Evolutionary conservation across 2,329 filamentous ascomycete species (phyloP), one percentile per base, ranked within the genome.

Genomic region (Penicillium sp.): DNA sequence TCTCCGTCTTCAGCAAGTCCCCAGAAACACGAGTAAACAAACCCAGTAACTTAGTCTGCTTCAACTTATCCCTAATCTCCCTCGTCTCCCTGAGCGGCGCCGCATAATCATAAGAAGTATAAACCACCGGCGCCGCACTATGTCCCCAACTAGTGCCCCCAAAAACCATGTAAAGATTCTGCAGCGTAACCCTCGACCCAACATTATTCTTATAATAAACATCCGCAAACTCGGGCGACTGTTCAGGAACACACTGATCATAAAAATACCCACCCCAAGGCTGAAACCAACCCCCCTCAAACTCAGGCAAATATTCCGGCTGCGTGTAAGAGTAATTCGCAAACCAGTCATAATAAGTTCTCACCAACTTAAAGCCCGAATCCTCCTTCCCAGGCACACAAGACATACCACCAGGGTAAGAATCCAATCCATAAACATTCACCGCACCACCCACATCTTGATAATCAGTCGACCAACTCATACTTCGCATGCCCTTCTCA

Each of bases 111-210:
- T 79, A 78, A 0, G 63, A 69, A 7, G 72, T 76, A 54, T 82
- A 83, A 0, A 84, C 81, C 19, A 80, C 77, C 0, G 78, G 78
- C 3, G 77, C 75, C 36, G 75, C 78, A 42, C 73, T 76, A 48
- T 83, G 78, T 7, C 79, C 81, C 81, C 81, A 84, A 56, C 81
- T 83, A 0, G 81, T 83, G 1, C 81, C 81, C n/a, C 81, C 81
- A 60, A 74, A 81, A 0, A 76, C 74, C 71, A 83, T 83, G 58
- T 83, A 83, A 13, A 83, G 54, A 42, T 73, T 82, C 29, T 80
- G 68, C 10, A 82, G 64, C 0, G 79, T 82, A 1, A 77, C 71
- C 19, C 76, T 70, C 49, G 82, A 80, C 5, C 75, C 81, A 51
- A 83, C 76, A 48, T 83, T 79, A 59, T 83, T 81, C 63, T 83